Evolutionary conservation across 106 monocot species (phyloP).

Genomic region (Cymbidium sinense): DNA sequence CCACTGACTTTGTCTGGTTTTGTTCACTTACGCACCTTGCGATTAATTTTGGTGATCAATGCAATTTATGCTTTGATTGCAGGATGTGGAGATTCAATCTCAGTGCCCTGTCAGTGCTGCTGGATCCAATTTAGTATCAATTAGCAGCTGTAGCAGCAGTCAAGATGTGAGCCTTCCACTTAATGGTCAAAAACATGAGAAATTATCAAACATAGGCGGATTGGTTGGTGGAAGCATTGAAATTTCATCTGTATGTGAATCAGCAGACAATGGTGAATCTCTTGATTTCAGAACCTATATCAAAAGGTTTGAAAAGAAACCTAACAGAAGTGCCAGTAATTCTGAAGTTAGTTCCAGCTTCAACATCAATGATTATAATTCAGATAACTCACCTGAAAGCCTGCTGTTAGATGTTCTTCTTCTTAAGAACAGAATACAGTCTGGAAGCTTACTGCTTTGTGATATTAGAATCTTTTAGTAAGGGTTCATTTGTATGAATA

Average conservation of each 20-base stretch:
- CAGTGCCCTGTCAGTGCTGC: too few species aligned
- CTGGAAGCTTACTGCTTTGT: slow-evolving; percentile 61
- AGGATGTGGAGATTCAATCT: slow-evolving; percentile 50
- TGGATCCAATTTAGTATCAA: slow-evolving; percentile 33
- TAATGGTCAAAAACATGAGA: slow-evolving; percentile 9
- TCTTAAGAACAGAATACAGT: slow-evolving; percentile 47
- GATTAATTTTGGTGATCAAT: too few species aligned
- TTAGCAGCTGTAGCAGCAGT: slow-evolving; percentile 15
- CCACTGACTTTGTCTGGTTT: background rate
- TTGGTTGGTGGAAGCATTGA: too few species aligned
- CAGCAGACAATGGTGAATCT: slow-evolving; percentile 13
- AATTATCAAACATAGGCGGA: slow-evolving; percentile 10
- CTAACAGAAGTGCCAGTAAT: slow-evolving; percentile 5
- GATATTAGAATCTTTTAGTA: slow-evolving; percentile 42
- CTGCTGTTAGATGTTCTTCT: slow-evolving; percentile 39
- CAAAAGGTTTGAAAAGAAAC: slow-evolving; percentile 38
- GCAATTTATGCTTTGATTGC: slow-evolving; percentile 11
- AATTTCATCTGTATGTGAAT: too few species aligned
- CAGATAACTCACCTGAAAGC: slow-evolving; percentile 35
- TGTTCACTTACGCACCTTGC: background rate
- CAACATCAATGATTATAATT: slow-evolving; percentile 34
- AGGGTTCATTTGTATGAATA: background rate
- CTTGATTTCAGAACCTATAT: slow-evolving; percentile 29
- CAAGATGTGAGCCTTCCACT: slow-evolving; percentile 7
- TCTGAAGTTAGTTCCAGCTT: slow-evolving; percentile 25